Evolutionary conservation across 1,284 basidiomycete genomes (phyloP), one percentile per base, ranked within the genome.

Genomic region (Phellinidium pouzarii): DNA sequence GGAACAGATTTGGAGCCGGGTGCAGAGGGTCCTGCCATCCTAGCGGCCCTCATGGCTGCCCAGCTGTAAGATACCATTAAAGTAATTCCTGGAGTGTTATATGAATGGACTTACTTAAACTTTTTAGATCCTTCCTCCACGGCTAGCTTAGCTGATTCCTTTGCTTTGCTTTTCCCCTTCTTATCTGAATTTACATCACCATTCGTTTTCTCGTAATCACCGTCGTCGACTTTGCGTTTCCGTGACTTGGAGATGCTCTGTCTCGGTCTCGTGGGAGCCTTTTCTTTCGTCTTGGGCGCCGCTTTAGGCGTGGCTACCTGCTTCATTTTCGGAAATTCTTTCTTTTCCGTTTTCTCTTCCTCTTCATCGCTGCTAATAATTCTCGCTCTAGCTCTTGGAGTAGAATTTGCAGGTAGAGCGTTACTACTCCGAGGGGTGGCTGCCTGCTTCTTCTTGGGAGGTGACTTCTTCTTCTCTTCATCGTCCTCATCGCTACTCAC

Each of bases 1-100:
- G 95, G 96, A 2, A 98, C 79, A 8, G 79, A 70, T 66, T 96
- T 98, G 20, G 85, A 83, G 0, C 92, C 91, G 5, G 81, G 88
- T 4, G 82, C 82, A 1, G 75, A 67, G 0, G 91, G 93, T 0
- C 88, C 88, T 0, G 84, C 80, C 1, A 78, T 68, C 52, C 80
- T 80, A 1, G 85, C 84, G 1, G 81, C 80, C 53, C 77, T 80
- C 26, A 80, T 76, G 0, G 80, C 78, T 37, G 73, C 76, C 80
- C 82, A 87, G 62, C 84, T 86, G 61, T 57, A 20, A 36, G 37
- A 11, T 20, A 45, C 22, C 11, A 22, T 31, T 4, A 49, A 8
- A 31, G 36, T 41, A 43, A 40, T 44, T 5, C 38, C 26, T 40
- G 11, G 3, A 3, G 12, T 31, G 37, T 9, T 31, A 26, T 7